phyloP scores from a whole-genome alignment of 345 rosid genomes.

The Adansonia digitata region DNA sequence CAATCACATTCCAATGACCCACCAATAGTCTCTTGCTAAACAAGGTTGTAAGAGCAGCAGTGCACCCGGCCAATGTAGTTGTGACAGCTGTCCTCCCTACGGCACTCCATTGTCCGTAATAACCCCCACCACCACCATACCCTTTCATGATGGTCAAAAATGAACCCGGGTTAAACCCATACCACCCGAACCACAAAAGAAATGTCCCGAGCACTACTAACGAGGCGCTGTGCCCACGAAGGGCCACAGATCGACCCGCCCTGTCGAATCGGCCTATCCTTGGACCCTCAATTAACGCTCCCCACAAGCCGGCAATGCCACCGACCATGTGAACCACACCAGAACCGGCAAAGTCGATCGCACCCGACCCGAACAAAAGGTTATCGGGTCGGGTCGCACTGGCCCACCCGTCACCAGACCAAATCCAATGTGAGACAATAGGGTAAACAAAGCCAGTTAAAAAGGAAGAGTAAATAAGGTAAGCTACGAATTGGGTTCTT shows the following conservation, averaged over 20 bases:
- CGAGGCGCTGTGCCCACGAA: conserved; percentile 69
- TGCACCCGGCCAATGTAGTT: conserved; percentile 70
- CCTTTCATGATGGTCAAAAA: conserved; percentile 38
- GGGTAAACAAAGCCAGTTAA: conserved; percentile 77
- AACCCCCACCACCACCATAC: conserved; percentile 28
- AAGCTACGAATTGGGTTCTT: conserved; percentile 75
- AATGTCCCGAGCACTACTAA: conserved; percentile 74
- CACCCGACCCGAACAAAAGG: conserved; percentile 47
- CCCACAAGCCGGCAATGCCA: conserved; percentile 77
- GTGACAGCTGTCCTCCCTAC: conserved; percentile 78
- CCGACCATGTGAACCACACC: conserved; percentile 87
- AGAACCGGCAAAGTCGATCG: conserved; percentile 77
- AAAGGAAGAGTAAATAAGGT: conserved; percentile 60
- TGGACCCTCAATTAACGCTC: conserved; percentile 67
- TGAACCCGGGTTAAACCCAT: conserved; percentile 76
- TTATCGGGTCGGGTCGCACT: conserved; percentile 30
- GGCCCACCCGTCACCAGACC: conserved; percentile 75
- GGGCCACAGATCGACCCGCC: conserved; percentile 34
- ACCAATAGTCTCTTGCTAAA: conserved; percentile 60
- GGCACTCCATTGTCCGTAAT: conserved; percentile 80
- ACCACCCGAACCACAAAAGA: conserved; percentile 82
- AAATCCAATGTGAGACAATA: conserved; percentile 65
- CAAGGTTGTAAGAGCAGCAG: conserved; percentile 72
- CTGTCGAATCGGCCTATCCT: conserved; percentile 60
- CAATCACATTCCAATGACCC: conserved; percentile 73